Conservation (phyloP, 176 grass and related monocot species). For the Dendrocalamus sinicus region DNA sequence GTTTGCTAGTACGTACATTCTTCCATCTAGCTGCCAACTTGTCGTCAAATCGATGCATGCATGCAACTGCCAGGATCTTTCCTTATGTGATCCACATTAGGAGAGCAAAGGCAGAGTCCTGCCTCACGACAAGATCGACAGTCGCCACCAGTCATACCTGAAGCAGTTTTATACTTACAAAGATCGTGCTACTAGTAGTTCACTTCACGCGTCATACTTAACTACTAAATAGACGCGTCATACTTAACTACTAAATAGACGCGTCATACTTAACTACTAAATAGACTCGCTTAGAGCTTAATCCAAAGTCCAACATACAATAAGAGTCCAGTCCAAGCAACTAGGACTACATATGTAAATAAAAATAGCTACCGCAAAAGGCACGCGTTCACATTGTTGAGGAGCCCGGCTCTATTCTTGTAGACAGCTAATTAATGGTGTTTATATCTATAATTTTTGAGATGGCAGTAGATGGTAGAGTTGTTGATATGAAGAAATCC, state of each 20-base stretch:
- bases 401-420: too few relatives aligned
- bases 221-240: too few relatives aligned
- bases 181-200: background rate
- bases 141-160: background rate
- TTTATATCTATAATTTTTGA: too few relatives aligned
- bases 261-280: background rate
- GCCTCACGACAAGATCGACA: background rate
- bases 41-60: background rate
- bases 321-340: background rate
- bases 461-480: too few relatives aligned
- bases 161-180: background rate
- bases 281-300: background rate
- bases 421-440: too few relatives aligned
- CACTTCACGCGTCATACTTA: background rate
- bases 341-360: background rate
- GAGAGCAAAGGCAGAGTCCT: background rate
- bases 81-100: background rate
- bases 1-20: background rate
- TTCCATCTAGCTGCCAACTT: background rate
- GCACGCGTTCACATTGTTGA: conserved; percentile 4
- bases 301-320: background rate
- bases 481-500: too few relatives aligned
- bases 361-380: background rate
- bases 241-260: background rate
- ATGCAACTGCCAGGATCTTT: conserved; percentile 11